A percentile compares a stretch with the other conserved stretches of the same genome.
Conservation (phyloP, 73 alveolate species). For the Blepharisma japonicum region DNA sequence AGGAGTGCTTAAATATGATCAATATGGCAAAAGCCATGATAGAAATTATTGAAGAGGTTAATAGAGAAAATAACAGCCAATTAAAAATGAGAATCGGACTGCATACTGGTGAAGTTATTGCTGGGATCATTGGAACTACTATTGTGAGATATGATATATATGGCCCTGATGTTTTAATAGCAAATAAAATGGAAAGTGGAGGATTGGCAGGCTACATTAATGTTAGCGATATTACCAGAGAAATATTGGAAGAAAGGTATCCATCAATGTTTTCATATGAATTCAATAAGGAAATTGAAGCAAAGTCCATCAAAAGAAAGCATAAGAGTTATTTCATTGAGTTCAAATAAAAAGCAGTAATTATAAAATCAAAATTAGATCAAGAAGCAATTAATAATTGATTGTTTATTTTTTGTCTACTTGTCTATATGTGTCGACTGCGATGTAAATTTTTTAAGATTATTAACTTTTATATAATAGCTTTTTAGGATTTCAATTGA, state of each 20-base stretch:
- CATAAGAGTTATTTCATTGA: slow-evolving; percentile 25
- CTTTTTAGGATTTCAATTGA: too few species aligned
- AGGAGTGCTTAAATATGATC: slow-evolving; percentile 64
- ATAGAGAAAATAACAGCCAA: slow-evolving; percentile 49
- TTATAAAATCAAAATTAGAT: too few species aligned
- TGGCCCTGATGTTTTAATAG: slow-evolving; percentile 93
- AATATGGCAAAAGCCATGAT: slow-evolving; percentile 68
- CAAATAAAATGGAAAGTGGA: slow-evolving; percentile 92
- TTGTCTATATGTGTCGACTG: too few species aligned
- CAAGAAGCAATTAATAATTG: too few species aligned
- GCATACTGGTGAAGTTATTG: slow-evolving; percentile 84
- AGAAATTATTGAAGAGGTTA: slow-evolving; percentile 49
- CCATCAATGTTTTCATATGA: background rate
- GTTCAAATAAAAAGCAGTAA: too few species aligned
- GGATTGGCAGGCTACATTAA: slow-evolving; percentile 82
- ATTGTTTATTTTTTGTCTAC: too few species aligned
- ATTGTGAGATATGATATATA: slow-evolving; percentile 92
- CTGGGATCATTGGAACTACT: slow-evolving; percentile 77
- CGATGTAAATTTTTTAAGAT: too few species aligned
- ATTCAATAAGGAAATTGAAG: background rate
- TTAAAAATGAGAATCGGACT: slow-evolving; percentile 76
- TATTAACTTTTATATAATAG: too few species aligned
- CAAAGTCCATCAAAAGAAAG: background rate
- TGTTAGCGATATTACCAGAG: slow-evolving; percentile 50
- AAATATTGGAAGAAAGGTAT: background rate